Evolutionary conservation across 2,329 filamentous ascomycete species (phyloP).

Genomic region (Emergomyces orientalis): DNA sequence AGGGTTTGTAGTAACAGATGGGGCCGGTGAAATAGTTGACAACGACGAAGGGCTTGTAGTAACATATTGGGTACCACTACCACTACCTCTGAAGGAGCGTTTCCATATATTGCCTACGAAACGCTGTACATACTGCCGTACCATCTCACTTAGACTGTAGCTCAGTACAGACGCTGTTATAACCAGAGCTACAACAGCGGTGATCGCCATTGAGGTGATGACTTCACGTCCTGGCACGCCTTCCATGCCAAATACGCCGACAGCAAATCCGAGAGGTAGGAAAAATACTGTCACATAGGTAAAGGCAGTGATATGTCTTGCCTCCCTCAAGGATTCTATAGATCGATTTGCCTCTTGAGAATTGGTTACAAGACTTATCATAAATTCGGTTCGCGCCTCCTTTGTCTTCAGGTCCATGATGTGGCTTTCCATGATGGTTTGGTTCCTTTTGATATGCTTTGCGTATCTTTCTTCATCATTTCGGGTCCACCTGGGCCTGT

Average conservation of each 20-base stretch:
- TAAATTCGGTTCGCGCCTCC: not conserved
- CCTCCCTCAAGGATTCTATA: not conserved
- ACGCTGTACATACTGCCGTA: not conserved
- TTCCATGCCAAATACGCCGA: not conserved
- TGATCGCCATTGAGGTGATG: not conserved
- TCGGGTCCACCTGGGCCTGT: too few relatives aligned
- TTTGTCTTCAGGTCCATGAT: not conserved
- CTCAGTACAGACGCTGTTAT: not conserved
- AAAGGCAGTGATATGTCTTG: not conserved
- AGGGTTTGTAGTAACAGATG: too few relatives aligned
- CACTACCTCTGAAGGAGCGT: not conserved
- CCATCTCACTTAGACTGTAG: not conserved
- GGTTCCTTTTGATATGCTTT: not conserved
- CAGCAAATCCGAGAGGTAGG: not conserved
- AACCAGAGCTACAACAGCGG: not conserved
- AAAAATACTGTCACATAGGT: not conserved
- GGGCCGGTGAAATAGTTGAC: too few relatives aligned
- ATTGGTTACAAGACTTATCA: not conserved
- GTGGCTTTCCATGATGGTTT: not conserved
- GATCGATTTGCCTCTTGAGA: not conserved
- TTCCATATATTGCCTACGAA: not conserved
- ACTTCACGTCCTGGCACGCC: not conserved
- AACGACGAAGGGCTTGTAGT: not conserved
- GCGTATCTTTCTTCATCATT: too few relatives aligned
- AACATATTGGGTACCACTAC: not conserved